These are phyloP conservation scores for Paecilomyces dactylethromorphus DNA, from an alignment of 2,329 filamentous ascomycete genomes.

Conservation along the genomic window DNA sequence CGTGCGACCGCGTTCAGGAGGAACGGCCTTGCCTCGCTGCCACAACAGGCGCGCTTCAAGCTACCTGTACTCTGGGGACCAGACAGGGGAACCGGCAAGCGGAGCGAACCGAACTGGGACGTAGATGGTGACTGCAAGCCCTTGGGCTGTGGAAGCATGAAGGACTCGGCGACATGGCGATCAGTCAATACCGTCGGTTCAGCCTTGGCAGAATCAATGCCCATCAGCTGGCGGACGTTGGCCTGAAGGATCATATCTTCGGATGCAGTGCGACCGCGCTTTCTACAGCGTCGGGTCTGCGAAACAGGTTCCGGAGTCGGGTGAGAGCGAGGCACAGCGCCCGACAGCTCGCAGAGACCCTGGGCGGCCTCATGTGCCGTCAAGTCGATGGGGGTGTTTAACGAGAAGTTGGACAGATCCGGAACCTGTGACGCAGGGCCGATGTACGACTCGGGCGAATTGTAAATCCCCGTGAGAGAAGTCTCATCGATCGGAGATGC, in stretches of 20 bases:
- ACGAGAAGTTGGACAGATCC: conserved; percentile 28
- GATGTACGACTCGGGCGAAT: conserved; percentile 27
- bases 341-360: conserved; percentile 35
- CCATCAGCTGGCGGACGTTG: conserved; percentile 32
- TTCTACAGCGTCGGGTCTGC: conserved; percentile 22
- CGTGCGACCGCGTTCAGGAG: background rate
- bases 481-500: conserved; percentile 33
- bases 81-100: conserved; percentile 20
- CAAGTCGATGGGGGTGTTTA: conserved; percentile 24
- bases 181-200: conserved; percentile 25
- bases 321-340: conserved; percentile 18
- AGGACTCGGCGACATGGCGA: conserved; percentile 23
- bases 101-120: conserved; percentile 14
- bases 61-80: conserved; percentile 19
- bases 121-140: conserved; percentile 8
- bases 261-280: conserved; percentile 34
- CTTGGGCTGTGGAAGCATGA: conserved; percentile 19
- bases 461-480: conserved; percentile 24
- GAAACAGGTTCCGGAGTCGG: conserved; percentile 6
- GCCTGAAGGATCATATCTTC: conserved; percentile 31
- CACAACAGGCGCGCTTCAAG: conserved; percentile 37
- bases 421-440: conserved; percentile 18
- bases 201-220: conserved; percentile 15
- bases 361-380: conserved; percentile 32
- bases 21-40: conserved; percentile 29